Conservation (phyloP, 169 alveolate genomes). For the Theileria parva region DNA sequence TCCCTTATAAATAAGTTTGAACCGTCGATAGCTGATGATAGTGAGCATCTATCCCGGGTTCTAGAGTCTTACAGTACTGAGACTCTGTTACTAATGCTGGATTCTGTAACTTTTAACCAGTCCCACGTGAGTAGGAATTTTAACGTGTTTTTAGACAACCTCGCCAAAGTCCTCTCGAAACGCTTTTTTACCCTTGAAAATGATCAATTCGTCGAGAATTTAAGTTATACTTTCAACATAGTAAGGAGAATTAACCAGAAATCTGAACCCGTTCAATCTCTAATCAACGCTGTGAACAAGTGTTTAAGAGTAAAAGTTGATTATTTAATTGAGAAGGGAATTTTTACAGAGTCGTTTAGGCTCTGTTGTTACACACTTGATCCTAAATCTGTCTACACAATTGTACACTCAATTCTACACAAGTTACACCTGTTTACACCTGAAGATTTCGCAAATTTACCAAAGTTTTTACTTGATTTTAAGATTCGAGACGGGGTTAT, state of each 20-base stretch:
- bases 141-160: neutral
- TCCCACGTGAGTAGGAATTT: neutral
- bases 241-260: neutral
- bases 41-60: neutral
- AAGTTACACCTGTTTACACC: conserved; percentile 6
- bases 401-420: conserved; percentile 30
- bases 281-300: conserved; percentile 5
- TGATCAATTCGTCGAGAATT: neutral
- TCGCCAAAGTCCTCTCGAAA: neutral
- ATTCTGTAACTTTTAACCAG: conserved; percentile 2
- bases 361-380: conserved; percentile 25
- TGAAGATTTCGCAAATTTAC: conserved; percentile 13
- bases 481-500: conserved; percentile 23
- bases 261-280: neutral
- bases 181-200: neutral
- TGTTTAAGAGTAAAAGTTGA: conserved; percentile 19
- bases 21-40: conserved; percentile 1
- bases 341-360: conserved; percentile 1
- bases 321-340: neutral
- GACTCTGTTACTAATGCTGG: conserved; percentile 7
- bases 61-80: neutral
- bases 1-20: conserved; percentile 10
- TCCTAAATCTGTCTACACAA: conserved; percentile 25
- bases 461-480: conserved; percentile 18
- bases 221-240: neutral